Evolutionary conservation across 306 rosid species (phyloP).

Genomic region (Prunus davidiana): DNA sequence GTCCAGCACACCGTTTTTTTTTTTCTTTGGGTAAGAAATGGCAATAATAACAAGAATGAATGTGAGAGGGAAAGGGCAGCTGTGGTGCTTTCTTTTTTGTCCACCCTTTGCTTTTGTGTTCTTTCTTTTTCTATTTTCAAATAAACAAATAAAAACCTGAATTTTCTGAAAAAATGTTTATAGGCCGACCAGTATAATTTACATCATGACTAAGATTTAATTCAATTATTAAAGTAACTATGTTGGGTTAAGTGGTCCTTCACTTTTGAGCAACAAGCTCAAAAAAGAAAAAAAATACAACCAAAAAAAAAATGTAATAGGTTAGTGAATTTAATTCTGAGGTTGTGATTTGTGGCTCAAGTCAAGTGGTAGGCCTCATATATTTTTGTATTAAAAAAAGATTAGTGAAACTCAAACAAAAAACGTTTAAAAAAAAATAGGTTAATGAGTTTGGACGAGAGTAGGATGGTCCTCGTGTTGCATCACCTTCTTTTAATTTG

Average conservation of each 20-base stretch:
- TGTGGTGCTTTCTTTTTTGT: neutral
- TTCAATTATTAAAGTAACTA: neutral
- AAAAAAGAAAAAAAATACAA: neutral
- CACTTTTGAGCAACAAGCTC: neutral
- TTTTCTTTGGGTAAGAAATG: neutral
- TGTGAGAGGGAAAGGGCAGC: neutral
- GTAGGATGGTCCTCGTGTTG: too few species aligned
- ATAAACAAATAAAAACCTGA: neutral
- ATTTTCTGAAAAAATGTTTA: neutral
- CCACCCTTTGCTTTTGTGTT: neutral
- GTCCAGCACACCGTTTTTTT: slow-evolving; percentile 3
- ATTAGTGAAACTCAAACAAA: too few species aligned
- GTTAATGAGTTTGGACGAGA: too few species aligned
- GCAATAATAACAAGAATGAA: neutral
- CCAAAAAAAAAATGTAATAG: too few species aligned
- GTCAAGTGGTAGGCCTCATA: too few species aligned
- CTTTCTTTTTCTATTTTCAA: neutral
- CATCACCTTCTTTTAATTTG: too few species aligned
- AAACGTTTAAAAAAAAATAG: too few species aligned
- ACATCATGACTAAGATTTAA: neutral
- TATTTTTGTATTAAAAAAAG: too few species aligned
- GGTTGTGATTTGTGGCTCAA: too few species aligned
- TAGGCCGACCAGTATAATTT: neutral
- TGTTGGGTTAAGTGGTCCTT: neutral
- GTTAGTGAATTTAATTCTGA: too few species aligned